phyloP scores from a whole-genome alignment of 805 yeast genomes.

The Brettanomyces custersianus region DNA sequence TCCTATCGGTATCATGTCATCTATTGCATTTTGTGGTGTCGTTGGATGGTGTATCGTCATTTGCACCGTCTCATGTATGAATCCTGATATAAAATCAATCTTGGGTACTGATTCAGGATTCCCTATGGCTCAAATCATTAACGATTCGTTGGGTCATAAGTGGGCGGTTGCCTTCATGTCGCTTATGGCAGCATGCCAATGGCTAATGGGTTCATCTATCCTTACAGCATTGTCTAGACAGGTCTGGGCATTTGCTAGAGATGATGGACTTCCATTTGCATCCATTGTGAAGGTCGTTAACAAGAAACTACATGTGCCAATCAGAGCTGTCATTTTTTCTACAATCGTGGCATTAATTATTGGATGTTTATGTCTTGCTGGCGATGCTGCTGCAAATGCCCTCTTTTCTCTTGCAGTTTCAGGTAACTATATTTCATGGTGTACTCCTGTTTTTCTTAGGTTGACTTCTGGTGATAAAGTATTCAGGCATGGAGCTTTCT shows the following conservation, averaged over 20 bases:
- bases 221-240: conserved; percentile 61
- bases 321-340: conserved; percentile 48
- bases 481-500: conserved; percentile 56
- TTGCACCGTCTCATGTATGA: conserved; percentile 45
- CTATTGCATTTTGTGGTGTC: conserved; percentile 46
- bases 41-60: conserved; percentile 49
- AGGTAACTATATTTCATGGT: conserved; percentile 54
- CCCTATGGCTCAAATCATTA: conserved; percentile 54
- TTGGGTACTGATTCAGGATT: conserved; percentile 40
- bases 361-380: conserved; percentile 49
- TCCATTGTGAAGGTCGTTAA: conserved; percentile 46
- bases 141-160: conserved; percentile 49
- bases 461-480: conserved; percentile 37
- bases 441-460: conserved; percentile 44
- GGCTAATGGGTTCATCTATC: conserved; percentile 54
- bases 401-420: conserved; percentile 52
- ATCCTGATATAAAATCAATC: conserved; percentile 32
- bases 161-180: conserved; percentile 60
- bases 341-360: conserved; percentile 37
- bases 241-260: conserved; percentile 69
- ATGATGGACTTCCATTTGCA: conserved; percentile 60
- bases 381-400: conserved; percentile 52
- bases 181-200: conserved; percentile 49
- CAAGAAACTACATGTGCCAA: conserved; percentile 44
- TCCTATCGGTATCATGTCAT: conserved; percentile 53